Base-by-base conservation (phyloP, 805 yeast genomes). In the Wickerhamiella musiphila region DNA sequence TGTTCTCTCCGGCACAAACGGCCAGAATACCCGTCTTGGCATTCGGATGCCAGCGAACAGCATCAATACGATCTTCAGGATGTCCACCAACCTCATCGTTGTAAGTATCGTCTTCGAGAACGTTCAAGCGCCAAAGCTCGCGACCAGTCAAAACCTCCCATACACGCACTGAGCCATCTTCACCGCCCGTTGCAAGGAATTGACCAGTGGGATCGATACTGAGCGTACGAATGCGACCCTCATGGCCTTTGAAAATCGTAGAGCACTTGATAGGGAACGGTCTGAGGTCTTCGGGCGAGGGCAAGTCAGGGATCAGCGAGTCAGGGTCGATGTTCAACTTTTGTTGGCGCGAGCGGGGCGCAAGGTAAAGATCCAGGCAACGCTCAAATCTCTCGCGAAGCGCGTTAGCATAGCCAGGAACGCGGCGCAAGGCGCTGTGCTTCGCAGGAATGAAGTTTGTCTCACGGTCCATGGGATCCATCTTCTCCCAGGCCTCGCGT, bases 71-170 rank as follows among this genome's bases (percentile, higher is more conserved):
- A 34, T 70, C 72, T 28, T 65, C 66, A 21, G 61, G 60, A 33
- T 67, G 69, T 6, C 51, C 56, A 17, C 53, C 47, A 21, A 36
- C 42, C 8, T 35, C 42, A 4, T 43, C 46, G 23, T 39, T 42
- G 35, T 52, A 52, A 10, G 48, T 41, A 33, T 69, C 65, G 6
- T 39, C 41, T 20, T 44, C 42, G 14, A 52, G 42, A 5, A 56
- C 43, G 29, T 51, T 45, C 18, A 47, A 29, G 38, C 70, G 68
- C 65, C 70, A 79, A 32, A 86, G 79, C 61, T 86, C 92, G 57
- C 98, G 73, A 29, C 98, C 98, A 4, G 95, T 81, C 37, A 83
- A 59, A 13, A 83, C 74, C 59, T 90, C 98, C 96, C 98, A 90
- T n/a, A 90, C 66, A 45, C 94, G 68, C 5, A 90, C 84, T 12